These are phyloP conservation scores for Psophocarpus tetragonolobus DNA, from an alignment of 306 rosid species.

Conservation along the genomic window DNA sequence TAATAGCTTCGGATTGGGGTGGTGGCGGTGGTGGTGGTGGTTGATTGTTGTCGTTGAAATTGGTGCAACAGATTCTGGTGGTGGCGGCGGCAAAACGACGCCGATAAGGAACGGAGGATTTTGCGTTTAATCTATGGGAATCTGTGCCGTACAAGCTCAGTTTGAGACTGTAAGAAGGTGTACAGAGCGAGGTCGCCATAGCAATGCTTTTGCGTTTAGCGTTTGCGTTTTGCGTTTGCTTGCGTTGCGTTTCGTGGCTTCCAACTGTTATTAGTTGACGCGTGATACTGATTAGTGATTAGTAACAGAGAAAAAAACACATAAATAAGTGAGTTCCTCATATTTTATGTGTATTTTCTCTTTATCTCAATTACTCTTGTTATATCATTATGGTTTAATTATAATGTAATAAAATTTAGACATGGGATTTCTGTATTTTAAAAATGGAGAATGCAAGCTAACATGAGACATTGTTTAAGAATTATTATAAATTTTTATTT, in stretches of 20 bases:
- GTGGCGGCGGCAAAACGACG: slow-evolving; percentile 20
- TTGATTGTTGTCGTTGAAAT: not conserved
- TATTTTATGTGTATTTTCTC: too few species aligned
- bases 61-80: slow-evolving; percentile 30
- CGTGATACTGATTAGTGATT: too few species aligned
- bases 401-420: too few species aligned
- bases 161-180: slow-evolving; percentile 6
- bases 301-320: too few species aligned
- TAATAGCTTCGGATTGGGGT: slow-evolving; percentile 58
- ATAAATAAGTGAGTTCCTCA: too few species aligned
- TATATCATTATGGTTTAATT: too few species aligned
- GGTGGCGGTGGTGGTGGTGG: not conserved
- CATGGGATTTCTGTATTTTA: too few species aligned
- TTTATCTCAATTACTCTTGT: too few species aligned
- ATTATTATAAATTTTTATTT: too few species aligned
- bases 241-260: not conserved
- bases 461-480: too few species aligned
- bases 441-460: too few species aligned
- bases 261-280: not conserved
- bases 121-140: slow-evolving; percentile 12
- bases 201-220: not conserved
- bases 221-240: not conserved
- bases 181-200: slow-evolving; percentile 11
- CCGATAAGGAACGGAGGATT: not conserved
- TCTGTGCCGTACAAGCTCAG: not conserved